Percentiles rank a stretch among this genome's conserved stretches.
Conservation (phyloP, 2,329 filamentous ascomycete genomes). For the Penicillium griseofulvum region DNA sequence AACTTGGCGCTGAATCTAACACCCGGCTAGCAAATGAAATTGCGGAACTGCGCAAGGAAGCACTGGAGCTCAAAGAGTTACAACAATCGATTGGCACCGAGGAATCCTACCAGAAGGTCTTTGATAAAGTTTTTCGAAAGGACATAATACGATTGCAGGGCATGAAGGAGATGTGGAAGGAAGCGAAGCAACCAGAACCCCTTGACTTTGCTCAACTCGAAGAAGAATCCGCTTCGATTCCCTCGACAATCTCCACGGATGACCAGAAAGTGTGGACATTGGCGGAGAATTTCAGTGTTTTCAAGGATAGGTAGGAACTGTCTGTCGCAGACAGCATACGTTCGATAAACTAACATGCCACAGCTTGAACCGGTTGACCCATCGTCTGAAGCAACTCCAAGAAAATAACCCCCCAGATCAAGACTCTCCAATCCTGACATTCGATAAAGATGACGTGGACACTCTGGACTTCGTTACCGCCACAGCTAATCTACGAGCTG, state of each 20-base stretch:
- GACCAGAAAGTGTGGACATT: conserved; percentile 79
- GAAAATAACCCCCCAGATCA: conserved; percentile 43
- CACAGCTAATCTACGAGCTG: conserved; percentile 83
- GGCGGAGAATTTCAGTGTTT: conserved; percentile 79
- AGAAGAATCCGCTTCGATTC: conserved; percentile 52
- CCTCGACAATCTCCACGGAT: conserved; percentile 56
- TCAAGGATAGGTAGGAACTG: conserved; percentile 65
- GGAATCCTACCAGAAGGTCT: conserved; percentile 75
- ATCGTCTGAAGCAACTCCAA: conserved; percentile 66
- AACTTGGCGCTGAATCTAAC: conserved; percentile 18
- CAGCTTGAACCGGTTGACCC: conserved; percentile 71
- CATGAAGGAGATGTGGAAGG: conserved; percentile 97
- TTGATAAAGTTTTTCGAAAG: conserved; percentile 86
- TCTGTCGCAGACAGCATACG: not conserved
- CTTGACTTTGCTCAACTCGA: conserved; percentile 66
- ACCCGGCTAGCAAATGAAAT: conserved; percentile 66
- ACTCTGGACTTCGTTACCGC: conserved; percentile 92
- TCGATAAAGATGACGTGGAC: conserved; percentile 96
- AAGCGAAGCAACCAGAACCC: conserved; percentile 68
- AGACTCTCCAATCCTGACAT: conserved; percentile 64
- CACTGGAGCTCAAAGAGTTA: conserved; percentile 78
- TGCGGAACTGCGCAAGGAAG: conserved; percentile 78
- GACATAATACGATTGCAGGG: conserved; percentile 79
- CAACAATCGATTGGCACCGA: conserved; percentile 74
- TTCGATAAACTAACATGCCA: conserved; percentile 10